Conservation (phyloP, 2,329 filamentous ascomycete genomes). For the Monilinia fructigena region DNA sequence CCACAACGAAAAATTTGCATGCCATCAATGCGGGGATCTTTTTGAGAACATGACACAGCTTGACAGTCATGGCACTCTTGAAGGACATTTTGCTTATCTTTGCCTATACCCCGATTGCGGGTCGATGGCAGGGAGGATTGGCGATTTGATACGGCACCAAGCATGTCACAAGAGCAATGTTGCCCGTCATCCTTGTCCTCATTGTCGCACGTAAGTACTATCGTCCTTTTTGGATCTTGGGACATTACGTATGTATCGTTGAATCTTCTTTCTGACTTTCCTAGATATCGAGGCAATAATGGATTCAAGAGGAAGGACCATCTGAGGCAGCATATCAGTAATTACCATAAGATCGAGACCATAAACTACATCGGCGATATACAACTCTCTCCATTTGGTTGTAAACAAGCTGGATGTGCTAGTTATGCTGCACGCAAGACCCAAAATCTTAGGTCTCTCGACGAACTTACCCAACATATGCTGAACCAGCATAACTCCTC, state of each 20-base stretch:
- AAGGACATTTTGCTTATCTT: neutral
- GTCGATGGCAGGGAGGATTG: neutral
- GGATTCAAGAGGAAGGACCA: slow-evolving; percentile 19
- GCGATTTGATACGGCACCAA: slow-evolving; percentile 14
- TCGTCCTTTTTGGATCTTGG: rapidly evolving
- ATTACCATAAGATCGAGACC: slow-evolving; percentile 5
- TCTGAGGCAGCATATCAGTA: neutral
- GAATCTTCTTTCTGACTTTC: neutral
- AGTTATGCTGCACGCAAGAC: rapidly evolving
- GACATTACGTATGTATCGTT: neutral
- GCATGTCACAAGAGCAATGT: slow-evolving; percentile 3
- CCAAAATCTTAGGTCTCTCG: neutral
- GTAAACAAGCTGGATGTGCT: neutral
- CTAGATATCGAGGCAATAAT: slow-evolving; percentile 7
- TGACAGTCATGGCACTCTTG: rapidly evolving
- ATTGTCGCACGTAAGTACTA: slow-evolving; percentile 10
- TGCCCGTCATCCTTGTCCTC: slow-evolving; percentile 17
- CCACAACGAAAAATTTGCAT: rapidly evolving
- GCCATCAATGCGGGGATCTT: neutral
- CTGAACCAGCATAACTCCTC: neutral
- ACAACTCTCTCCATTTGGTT: neutral
- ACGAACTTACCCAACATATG: slow-evolving; percentile 9
- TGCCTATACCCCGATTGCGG: slow-evolving; percentile 15
- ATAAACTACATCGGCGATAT: neutral
- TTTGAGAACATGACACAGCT: rapidly evolving